phyloP scores from a whole-genome alignment of 768 basidiomycete genomes.

The Boletus pseudopeckii region DNA sequence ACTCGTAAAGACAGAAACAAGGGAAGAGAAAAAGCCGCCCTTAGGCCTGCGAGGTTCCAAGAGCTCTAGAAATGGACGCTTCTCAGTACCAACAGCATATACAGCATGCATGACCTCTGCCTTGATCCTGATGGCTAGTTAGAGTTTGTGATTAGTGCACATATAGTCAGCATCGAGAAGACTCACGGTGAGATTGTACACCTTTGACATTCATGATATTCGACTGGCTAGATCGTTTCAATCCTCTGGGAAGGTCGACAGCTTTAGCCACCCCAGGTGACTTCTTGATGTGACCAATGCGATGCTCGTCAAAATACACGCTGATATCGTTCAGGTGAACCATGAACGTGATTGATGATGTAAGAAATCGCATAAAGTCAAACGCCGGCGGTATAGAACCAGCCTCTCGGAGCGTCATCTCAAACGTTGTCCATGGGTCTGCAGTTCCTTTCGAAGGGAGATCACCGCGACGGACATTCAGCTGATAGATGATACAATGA shows the following conservation, averaged over 20 bases:
- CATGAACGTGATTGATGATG: conserved; percentile 94
- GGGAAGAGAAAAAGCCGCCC: no score
- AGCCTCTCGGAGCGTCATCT: conserved; percentile 83
- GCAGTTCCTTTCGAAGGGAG: conserved; percentile 41
- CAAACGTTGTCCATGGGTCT: conserved; percentile 78
- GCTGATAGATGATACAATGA: conserved; percentile 36
- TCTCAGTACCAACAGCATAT: no score
- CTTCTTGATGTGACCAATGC: conserved; percentile 67
- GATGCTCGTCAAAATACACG: conserved; percentile 78
- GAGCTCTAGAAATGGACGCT: no score
- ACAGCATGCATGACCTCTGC: no score
- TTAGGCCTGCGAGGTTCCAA: no score
- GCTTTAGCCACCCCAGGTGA: conserved; percentile 33
- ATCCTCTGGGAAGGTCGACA: conserved; percentile 44
- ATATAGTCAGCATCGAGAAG: no score
- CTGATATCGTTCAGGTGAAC: conserved; percentile 67
- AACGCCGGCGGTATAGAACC: conserved; percentile 76
- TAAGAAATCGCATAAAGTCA: conserved; percentile 85
- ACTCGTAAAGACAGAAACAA: neutral
- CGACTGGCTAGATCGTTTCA: no score
- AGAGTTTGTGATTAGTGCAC: no score
- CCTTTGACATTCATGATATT: no score
- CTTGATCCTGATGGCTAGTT: no score
- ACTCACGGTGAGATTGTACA: no score
- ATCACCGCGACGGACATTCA: conserved; percentile 78